Evolutionary conservation across 805 yeast species (phyloP).

Genomic region (Saccharomycopsis synnaedendra): DNA sequence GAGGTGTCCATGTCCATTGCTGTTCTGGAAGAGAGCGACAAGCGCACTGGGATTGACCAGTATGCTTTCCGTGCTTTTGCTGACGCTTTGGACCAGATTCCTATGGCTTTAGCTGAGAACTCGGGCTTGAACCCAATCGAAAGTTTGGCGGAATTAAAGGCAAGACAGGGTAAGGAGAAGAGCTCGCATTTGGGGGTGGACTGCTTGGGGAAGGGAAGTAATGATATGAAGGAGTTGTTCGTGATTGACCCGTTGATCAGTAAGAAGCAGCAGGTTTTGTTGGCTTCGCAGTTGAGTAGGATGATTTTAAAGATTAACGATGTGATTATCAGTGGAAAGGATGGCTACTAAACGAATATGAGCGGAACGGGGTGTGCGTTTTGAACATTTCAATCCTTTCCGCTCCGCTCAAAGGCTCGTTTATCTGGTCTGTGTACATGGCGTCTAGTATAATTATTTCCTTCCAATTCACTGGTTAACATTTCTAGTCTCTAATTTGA

Average conservation of each 20-base stretch:
- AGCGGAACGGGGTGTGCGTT: not conserved
- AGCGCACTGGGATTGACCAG: slow-evolving; percentile 91
- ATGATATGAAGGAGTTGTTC: slow-evolving; percentile 88
- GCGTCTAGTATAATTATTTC: too few relatives aligned
- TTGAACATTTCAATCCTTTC: too few relatives aligned
- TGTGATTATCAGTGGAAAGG: slow-evolving; percentile 85
- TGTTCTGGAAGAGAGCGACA: slow-evolving; percentile 84
- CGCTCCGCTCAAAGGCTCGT: too few relatives aligned
- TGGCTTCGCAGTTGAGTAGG: slow-evolving; percentile 95
- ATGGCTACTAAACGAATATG: slow-evolving; percentile 36
- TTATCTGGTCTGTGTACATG: too few relatives aligned
- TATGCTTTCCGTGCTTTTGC: slow-evolving; percentile 96
- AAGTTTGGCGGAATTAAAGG: slow-evolving; percentile 70
- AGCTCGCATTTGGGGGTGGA: slow-evolving; percentile 80
- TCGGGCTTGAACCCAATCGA: slow-evolving; percentile 94
- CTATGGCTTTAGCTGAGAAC: slow-evolving; percentile 93
- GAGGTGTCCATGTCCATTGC: slow-evolving; percentile 90
- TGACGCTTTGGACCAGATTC: slow-evolving; percentile 80
- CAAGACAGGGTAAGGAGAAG: slow-evolving; percentile 69
- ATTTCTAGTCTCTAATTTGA: too few relatives aligned
- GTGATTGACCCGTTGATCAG: slow-evolving; percentile 97
- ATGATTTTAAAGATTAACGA: slow-evolving; percentile 96
- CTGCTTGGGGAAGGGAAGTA: slow-evolving; percentile 78
- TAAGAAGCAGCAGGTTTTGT: slow-evolving; percentile 86
- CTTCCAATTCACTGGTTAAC: too few relatives aligned